A percentile compares a stretch with the other conserved stretches of the same genome.
These are phyloP conservation scores for Strobilomyces dryophilus DNA, from an alignment of 768 basidiomycete genomes.

Conservation along the genomic window DNA sequence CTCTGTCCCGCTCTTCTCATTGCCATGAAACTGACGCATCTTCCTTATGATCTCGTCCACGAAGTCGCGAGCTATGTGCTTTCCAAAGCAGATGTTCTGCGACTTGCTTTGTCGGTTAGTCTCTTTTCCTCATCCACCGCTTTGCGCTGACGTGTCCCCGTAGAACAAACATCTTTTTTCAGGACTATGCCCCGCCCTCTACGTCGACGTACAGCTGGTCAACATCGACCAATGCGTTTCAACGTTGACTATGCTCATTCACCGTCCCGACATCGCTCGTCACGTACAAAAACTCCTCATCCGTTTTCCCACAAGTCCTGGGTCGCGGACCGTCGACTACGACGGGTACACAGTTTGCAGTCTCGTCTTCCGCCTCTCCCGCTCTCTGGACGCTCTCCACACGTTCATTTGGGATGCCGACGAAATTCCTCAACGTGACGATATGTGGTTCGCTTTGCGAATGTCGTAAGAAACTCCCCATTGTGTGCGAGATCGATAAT, in stretches of 20 bases:
- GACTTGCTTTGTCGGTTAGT: conserved; percentile 58
- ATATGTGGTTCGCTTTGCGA: conserved; percentile 76
- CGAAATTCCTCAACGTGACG: conserved; percentile 58
- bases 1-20: neutral
- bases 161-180: conserved; percentile 56
- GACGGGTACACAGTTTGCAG: conserved; percentile 40
- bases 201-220: conserved; percentile 51
- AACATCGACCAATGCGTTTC: conserved; percentile 54
- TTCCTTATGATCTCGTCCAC: conserved; percentile 62
- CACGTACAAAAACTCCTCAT: conserved; percentile 62
- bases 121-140: neutral
- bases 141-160: conserved; percentile 2
- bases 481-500: neutral
- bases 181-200: conserved; percentile 54
- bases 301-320: conserved; percentile 32
- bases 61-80: conserved; percentile 58
- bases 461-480: conserved; percentile 44
- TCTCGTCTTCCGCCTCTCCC: conserved; percentile 48
- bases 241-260: conserved; percentile 63
- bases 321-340: conserved; percentile 8
- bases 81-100: conserved; percentile 51
- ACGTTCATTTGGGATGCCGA: conserved; percentile 73
- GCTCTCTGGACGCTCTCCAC: conserved; percentile 57
- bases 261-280: conserved; percentile 53
- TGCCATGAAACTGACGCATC: conserved; percentile 16